Conservation (phyloP, 2,329 filamentous ascomycete genomes). For the Monosporascus cannonballus region DNA sequence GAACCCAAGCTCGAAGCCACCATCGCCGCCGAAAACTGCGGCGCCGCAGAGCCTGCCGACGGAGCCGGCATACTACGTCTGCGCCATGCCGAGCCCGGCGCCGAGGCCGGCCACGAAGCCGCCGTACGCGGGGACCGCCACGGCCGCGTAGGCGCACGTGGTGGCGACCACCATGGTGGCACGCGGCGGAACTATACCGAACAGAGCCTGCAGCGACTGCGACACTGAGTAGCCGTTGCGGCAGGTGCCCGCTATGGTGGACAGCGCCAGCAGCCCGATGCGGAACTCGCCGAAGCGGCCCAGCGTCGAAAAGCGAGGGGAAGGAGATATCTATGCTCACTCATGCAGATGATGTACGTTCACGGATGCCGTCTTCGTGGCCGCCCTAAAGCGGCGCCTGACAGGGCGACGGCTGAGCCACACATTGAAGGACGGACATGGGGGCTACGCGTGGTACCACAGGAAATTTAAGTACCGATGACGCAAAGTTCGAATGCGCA, state of each 20-base stretch:
- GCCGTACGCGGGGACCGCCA: constrained; percentile 63
- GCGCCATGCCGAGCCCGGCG: constrained; percentile 64
- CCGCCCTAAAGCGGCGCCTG: no score
- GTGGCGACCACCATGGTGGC: constrained; percentile 58
- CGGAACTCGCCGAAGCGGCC: constrained; percentile 70
- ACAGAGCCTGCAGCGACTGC: constrained; percentile 62
- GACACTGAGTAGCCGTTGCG: constrained; percentile 69
- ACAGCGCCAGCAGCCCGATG: constrained; percentile 58
- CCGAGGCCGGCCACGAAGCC: constrained; percentile 61
- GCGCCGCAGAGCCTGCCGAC: constrained; percentile 55
- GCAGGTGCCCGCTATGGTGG: constrained; percentile 65
- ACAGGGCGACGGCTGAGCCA: no score
- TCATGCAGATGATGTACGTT: no score
- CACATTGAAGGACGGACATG: no score
- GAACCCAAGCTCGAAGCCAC: constrained; percentile 23
- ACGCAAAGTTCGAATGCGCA: no score
- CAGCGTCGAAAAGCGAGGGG: constrained; percentile 40
- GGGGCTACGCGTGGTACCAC: no score
- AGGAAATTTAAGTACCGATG: no score
- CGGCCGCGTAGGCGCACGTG: constrained; percentile 53
- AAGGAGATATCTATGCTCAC: no score
- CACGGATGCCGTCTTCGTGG: no score
- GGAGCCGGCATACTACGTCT: constrained; percentile 62
- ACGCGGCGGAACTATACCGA: constrained; percentile 37
- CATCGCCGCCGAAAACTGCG: constrained; percentile 17